These are phyloP conservation scores for Globisporangium sylvaticum DNA, from an alignment of 352 stramenopile species.

Conservation along the genomic window DNA sequence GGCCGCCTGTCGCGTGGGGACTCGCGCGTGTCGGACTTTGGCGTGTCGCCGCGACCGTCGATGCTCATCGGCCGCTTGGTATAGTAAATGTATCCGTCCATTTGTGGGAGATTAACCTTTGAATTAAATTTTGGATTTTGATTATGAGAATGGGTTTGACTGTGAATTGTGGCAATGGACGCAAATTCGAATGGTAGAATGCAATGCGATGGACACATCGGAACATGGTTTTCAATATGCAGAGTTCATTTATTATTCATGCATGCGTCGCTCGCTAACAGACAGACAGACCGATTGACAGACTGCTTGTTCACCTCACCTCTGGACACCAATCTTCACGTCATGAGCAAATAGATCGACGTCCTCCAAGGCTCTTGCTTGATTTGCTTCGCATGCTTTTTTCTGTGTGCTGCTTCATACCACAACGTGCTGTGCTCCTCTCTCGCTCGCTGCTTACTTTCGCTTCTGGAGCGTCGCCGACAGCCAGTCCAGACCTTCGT, in stretches of 20 bases:
- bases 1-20: background rate
- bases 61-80: background rate
- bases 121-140: background rate
- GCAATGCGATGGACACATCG: background rate
- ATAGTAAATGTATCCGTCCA: background rate
- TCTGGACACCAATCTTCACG: background rate
- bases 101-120: background rate
- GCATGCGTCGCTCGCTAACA: background rate
- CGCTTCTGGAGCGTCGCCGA: conserved; percentile 81
- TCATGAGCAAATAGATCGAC: background rate
- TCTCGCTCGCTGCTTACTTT: conserved; percentile 44
- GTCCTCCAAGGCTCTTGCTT: background rate
- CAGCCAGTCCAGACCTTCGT: conserved; percentile 99
- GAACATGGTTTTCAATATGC: background rate
- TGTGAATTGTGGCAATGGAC: no score
- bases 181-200: background rate
- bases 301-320: background rate
- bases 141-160: background rate
- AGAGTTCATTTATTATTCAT: conserved; percentile 5
- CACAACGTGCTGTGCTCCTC: background rate
- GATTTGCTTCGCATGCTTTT: background rate
- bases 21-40: background rate
- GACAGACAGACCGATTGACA: background rate
- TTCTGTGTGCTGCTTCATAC: background rate
- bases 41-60: background rate